Evolutionary conservation across 2,329 filamentous ascomycete species (phyloP), one percentile per base, ranked within the genome.

Genomic region (Cytospora chrysosperma): DNA sequence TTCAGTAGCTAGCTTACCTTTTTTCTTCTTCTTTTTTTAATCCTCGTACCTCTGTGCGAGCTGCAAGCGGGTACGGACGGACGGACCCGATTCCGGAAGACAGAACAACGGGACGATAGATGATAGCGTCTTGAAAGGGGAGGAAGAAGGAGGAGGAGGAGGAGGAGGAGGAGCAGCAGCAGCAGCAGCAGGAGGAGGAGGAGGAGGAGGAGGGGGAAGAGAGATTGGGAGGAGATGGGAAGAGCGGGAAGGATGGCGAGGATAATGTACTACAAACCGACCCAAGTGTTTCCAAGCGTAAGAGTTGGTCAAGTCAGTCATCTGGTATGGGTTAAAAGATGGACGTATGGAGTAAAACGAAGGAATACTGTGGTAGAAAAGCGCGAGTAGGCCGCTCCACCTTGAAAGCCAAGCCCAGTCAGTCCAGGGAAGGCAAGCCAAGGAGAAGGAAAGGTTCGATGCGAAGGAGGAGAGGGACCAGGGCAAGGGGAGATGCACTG

Each of bases 51-150:
- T 51, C 24, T 17, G n/a, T 30, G 51, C 37, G 34, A 34, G 47
- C 47, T 26, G 56, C 56, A 59, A 50, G 50, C 58, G 58, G 58
- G 58, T 61, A 51, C 49, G 49, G 57, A 50, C 28, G 50, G 19
- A 53, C 59, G 59, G 59, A 40, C 51, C 59, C 59, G 43, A 61
- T n/a, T 30, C 51, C 40, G 59, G 59, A 37, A 55, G 50, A 9
- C 12, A 21, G 43, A 47, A 47, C 21, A 24, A n/a, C 43, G 43
- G 43, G n/a, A 47, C 24, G 43, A 47, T 24, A n/a, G 21, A 47
- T 2, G 21, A 47, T n/a, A 47, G 43, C 10, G n/a, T 47, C 43
- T 24, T 47, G 12, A 5, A 13, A 47, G 21, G 43, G n/a, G 3
- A 47, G 43, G 5, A 47, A 47, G n/a, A n/a, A n/a, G n/a, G n/a